phyloP scores from a whole-genome alignment of 768 basidiomycete species.

The Lyophyllum atratum region DNA sequence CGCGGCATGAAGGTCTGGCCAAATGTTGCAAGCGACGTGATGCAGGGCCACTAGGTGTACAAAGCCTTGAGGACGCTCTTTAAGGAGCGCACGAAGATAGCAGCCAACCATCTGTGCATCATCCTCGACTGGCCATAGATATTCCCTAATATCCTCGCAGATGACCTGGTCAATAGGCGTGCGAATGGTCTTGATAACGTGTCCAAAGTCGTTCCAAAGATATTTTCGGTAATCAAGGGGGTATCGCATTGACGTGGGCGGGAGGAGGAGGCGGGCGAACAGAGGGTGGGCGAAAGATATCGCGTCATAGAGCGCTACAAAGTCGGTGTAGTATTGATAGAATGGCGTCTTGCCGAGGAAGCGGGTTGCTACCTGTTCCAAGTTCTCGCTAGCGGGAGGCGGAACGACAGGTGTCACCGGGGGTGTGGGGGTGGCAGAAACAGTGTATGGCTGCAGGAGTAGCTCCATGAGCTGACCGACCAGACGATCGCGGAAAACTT shows the following conservation, averaged over 20 bases:
- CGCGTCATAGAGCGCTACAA: slow-evolving; percentile 87
- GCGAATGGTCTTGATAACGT: slow-evolving; percentile 62
- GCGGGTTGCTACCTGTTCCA: slow-evolving; percentile 56
- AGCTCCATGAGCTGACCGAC: slow-evolving; percentile 62
- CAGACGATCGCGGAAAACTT: slow-evolving; percentile 79
- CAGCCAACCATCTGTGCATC: slow-evolving; percentile 61
- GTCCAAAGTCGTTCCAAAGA: slow-evolving; percentile 80
- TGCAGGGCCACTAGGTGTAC: slow-evolving; percentile 71
- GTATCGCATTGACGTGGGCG: slow-evolving; percentile 76
- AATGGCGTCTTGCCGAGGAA: slow-evolving; percentile 82
- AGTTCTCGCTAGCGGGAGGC: slow-evolving; percentile 21
- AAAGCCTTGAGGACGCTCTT: slow-evolving; percentile 53
- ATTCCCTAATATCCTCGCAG: slow-evolving; percentile 55
- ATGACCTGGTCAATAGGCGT: slow-evolving; percentile 53
- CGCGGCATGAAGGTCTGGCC: slow-evolving; percentile 55
- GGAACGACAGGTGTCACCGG: slow-evolving; percentile 17
- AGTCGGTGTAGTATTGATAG: slow-evolving; percentile 93
- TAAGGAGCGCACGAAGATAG: slow-evolving; percentile 60
- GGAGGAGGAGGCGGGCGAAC: slow-evolving; percentile 76
- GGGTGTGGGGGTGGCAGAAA: slow-evolving; percentile 27
- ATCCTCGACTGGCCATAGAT: slow-evolving; percentile 70
- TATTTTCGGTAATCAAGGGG: slow-evolving; percentile 81
- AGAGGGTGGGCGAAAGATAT: slow-evolving; percentile 82
- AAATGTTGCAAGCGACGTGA: slow-evolving; percentile 75
- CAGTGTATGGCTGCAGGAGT: slow-evolving; percentile 58